A percentile compares a stretch with the other conserved stretches of the same genome.
Evolutionary conservation across 106 monocot genomes (phyloP).

Genomic region (Ottelia alismoides): DNA sequence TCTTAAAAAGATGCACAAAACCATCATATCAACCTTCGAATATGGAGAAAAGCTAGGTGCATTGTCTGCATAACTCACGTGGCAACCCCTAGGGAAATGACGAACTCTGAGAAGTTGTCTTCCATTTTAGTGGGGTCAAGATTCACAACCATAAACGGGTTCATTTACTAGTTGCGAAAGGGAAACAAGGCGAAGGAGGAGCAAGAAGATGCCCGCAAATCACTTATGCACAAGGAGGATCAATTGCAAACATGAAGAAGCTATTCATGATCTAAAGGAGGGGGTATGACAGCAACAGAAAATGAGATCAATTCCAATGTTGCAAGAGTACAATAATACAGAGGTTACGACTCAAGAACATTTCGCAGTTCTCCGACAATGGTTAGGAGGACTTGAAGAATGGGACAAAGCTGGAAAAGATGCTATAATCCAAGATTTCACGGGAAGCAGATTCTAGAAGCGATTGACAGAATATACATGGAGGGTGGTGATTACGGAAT

Average conservation of each 20-base stretch:
- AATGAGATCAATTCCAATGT: slow-evolving; percentile 44
- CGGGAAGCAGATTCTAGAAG: slow-evolving; percentile 28
- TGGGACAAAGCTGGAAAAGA: too few relatives aligned
- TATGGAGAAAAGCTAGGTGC: slow-evolving; percentile 98
- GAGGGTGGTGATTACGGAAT: slow-evolving; percentile 40
- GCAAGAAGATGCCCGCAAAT: slow-evolving; percentile 34
- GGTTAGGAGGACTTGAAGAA: slow-evolving; percentile 32
- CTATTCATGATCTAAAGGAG: slow-evolving; percentile 36
- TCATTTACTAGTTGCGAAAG: slow-evolving; percentile 69
- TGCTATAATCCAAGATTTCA: too few relatives aligned
- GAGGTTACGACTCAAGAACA: slow-evolving; percentile 34
- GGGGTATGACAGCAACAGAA: slow-evolving; percentile 19
- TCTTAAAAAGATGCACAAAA: slow-evolving; percentile 82
- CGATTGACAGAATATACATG: slow-evolving; percentile 29
- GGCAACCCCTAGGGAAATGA: slow-evolving; percentile 45
- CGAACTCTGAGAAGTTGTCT: slow-evolving; percentile 23
- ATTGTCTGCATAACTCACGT: slow-evolving; percentile 72
- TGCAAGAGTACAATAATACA: slow-evolving; percentile 29
- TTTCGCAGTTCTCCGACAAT: slow-evolving; percentile 30
- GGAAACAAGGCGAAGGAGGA: slow-evolving; percentile 71
- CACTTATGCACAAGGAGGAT: slow-evolving; percentile 46
- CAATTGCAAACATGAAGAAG: slow-evolving; percentile 22
- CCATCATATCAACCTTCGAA: slow-evolving; percentile 83
- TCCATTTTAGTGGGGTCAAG: slow-evolving; percentile 38
- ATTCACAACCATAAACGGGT: slow-evolving; percentile 82